Conservation (phyloP, 305 asterid species). For the Solanum hybrid region DNA sequence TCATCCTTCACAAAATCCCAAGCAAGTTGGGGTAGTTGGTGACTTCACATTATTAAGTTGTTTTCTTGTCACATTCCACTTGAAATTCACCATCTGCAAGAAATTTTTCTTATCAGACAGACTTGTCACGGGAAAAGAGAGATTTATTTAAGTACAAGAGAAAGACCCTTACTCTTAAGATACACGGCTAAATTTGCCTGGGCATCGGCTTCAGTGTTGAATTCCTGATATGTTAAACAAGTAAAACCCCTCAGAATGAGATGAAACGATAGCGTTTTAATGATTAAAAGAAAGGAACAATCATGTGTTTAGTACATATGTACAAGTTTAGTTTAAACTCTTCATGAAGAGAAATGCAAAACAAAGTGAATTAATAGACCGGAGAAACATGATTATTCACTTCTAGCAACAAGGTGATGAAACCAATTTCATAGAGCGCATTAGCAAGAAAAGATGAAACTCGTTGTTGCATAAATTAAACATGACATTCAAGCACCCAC, state of each 20-base stretch:
- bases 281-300: neutral
- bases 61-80: conserved; percentile 10
- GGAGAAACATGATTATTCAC: neutral
- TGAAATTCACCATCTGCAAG: conserved; percentile 10
- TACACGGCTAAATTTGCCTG: conserved; percentile 82
- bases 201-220: conserved; percentile 81
- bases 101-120: neutral
- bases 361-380: neutral
- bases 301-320: neutral
- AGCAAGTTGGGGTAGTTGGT: neutral
- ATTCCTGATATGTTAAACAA: conserved; percentile 33
- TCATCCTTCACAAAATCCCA: conserved; percentile 5
- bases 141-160: neutral
- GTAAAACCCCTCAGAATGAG: neutral
- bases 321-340: neutral
- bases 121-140: neutral
- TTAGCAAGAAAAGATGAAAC: neutral
- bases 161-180: conserved; percentile 36
- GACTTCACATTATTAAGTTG: neutral
- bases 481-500: neutral
- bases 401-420: neutral
- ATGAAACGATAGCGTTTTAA: neutral
- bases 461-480: neutral
- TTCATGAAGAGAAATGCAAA: neutral
- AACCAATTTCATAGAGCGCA: neutral